Base-by-base conservation (phyloP, 2,329 filamentous ascomycete genomes). In the Coniochaeta sp. region DNA sequence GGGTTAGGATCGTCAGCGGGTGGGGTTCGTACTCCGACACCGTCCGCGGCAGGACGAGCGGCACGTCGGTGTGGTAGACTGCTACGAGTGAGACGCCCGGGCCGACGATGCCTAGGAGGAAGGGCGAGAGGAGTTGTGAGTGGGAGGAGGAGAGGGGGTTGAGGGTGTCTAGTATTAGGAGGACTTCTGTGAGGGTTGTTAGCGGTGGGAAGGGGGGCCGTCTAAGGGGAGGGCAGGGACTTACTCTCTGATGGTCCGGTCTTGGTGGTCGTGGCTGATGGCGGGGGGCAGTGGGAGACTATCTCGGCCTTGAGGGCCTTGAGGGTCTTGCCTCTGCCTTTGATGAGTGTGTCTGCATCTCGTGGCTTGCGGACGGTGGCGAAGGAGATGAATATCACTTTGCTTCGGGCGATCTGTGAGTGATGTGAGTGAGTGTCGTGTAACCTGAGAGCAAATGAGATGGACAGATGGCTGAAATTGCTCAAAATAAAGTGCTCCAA, bases 1-100 rank as follows among this genome's bases (percentile, higher is more conserved):
- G 95, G 45, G 78, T 81, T 20, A 97, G 75, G 1, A 91, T 72
- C 1, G 83, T 83, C 12, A 95, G 75, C 0, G 90, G 83, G 26
- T 82, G 71, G 1, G 91, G 89, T 16, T 80, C 72, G 67, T 89
- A 84, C 61, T 79, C 75, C 58, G 67, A 71, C 50, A 65, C 68
- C 8, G 65, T 63, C 31, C 52, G 67, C 27, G 65, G 67, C 68
- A 78, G 67, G 51, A 72, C 60, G 24, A 82, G 67, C 1, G 89
- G 86, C 4, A 92, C 78, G 68, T 97, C 92, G 50, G 79, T 74
- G 71, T 97, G 94, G 67, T 95, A 95, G 53, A 87, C 81, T 40
- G 84, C 85, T 6, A 96, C 73, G 38, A 96, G 76, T 6, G 88
- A 91, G 31, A 85, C 80, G 27, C 73, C 65, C 1, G 89, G 86